Evolutionary conservation across 345 rosid species (phyloP).

Genomic region (Kernera saxatilis): DNA sequence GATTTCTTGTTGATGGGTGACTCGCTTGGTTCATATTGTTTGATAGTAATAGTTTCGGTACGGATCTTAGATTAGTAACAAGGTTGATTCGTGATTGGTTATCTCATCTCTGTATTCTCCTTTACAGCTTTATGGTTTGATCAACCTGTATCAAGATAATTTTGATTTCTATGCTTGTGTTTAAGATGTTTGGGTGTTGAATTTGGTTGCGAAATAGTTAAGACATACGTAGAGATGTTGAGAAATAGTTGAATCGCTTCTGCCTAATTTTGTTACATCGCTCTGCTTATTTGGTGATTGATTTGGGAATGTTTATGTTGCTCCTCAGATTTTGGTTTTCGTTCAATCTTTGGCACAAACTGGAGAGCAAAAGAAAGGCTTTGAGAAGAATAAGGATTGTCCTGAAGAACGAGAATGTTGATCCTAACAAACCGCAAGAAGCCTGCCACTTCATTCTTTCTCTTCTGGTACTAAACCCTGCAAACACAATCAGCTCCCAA

Average conservation of each 20-base stretch:
- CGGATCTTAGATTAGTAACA: neutral
- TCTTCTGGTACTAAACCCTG: constrained; percentile 43
- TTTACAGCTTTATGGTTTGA: neutral
- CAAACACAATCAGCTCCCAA: neutral
- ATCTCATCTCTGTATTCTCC: neutral
- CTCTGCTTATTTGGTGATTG: neutral
- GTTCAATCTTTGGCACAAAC: constrained; percentile 48
- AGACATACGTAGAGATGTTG: neutral
- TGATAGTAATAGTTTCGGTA: neutral
- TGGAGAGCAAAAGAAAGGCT: constrained; percentile 46
- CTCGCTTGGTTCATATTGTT: neutral
- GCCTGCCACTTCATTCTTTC: constrained; percentile 82
- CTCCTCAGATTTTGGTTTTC: constrained; percentile 43
- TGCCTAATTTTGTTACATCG: neutral
- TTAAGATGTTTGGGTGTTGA: neutral
- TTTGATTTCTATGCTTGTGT: neutral
- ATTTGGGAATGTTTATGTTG: neutral
- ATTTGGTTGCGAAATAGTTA: neutral
- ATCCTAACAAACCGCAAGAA: constrained; percentile 92
- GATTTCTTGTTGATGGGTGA: neutral
- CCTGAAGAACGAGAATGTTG: constrained; percentile 44
- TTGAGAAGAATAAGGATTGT: constrained; percentile 59
- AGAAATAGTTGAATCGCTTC: neutral
- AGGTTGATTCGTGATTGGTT: neutral
- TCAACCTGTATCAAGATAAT: too few relatives aligned